Conservation (phyloP, 2,329 filamentous ascomycete genomes). For the Fusarium sarcochroum region DNA sequence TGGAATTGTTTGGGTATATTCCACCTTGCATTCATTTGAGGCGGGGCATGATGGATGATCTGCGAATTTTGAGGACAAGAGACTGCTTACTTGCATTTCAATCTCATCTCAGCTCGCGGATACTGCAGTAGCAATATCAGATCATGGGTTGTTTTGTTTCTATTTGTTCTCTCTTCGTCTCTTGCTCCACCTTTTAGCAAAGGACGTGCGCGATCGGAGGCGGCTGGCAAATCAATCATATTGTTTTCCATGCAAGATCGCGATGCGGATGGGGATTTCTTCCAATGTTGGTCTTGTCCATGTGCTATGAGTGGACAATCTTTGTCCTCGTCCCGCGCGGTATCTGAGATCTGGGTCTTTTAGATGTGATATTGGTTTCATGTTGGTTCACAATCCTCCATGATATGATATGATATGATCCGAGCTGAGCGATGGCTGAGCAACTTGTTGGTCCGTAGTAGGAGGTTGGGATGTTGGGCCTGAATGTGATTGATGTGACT, state of each 20-base stretch:
- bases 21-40: neutral
- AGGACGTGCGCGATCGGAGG: constrained; percentile 12
- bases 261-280: neutral
- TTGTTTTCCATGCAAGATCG: constrained; percentile 6
- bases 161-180: neutral
- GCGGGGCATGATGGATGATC: neutral
- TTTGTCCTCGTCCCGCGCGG: neutral
- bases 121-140: constrained; percentile 8
- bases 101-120: neutral
- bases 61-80: neutral
- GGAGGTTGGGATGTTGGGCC: neutral
- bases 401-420: constrained; percentile 2
- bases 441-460: neutral
- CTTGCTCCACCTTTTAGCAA: constrained; percentile 2
- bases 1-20: neutral
- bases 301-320: neutral
- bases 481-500: neutral
- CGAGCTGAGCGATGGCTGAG: neutral
- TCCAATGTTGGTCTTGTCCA: neutral
- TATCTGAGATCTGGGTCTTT: neutral
- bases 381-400: neutral
- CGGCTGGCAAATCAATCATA: neutral
- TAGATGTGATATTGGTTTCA: neutral
- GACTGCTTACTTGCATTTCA: neutral
- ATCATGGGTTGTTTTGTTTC: constrained; percentile 8